Conservation (phyloP, 1,139 yeast genomes). For the Blastobotrys malaysiensis region DNA sequence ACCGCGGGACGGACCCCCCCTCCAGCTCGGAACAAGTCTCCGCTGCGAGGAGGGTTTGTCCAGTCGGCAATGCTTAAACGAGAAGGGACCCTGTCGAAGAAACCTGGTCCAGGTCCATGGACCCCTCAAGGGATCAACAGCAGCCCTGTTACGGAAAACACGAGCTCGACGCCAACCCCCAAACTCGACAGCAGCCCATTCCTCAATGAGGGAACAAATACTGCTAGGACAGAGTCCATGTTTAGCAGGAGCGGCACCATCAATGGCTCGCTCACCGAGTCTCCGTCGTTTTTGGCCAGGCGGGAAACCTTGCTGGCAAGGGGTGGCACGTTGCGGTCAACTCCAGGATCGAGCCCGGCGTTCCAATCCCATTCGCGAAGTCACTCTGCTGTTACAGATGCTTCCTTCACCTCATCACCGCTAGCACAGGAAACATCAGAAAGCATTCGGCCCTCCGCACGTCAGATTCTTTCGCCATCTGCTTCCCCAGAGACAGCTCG, state of each 20-base stretch:
- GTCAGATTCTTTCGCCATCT: neutral
- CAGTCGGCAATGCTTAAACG: constrained; percentile 30
- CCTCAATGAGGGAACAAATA: neutral
- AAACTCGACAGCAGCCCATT: neutral
- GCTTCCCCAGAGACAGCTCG: constrained; percentile 16
- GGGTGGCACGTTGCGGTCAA: neutral
- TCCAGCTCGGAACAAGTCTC: constrained; percentile 22
- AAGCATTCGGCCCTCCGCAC: constrained; percentile 2
- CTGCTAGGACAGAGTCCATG: neutral
- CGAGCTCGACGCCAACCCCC: neutral
- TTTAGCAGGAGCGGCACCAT: neutral
- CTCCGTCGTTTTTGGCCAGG: neutral
- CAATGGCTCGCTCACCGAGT: neutral
- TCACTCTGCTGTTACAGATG: neutral
- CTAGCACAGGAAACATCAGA: neutral
- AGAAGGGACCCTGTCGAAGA: constrained; percentile 15
- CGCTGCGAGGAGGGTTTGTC: constrained; percentile 26
- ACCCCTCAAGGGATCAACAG: neutral
- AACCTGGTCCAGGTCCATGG: neutral
- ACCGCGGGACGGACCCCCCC: constrained; percentile 15
- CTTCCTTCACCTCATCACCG: neutral
- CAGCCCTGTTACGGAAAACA: neutral
- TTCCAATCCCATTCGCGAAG: neutral
- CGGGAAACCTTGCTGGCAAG: neutral
- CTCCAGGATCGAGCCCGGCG: neutral